Base-by-base conservation (phyloP, 495 filamentous ascomycete genomes). In the Trichocladium uniseriatum region DNA sequence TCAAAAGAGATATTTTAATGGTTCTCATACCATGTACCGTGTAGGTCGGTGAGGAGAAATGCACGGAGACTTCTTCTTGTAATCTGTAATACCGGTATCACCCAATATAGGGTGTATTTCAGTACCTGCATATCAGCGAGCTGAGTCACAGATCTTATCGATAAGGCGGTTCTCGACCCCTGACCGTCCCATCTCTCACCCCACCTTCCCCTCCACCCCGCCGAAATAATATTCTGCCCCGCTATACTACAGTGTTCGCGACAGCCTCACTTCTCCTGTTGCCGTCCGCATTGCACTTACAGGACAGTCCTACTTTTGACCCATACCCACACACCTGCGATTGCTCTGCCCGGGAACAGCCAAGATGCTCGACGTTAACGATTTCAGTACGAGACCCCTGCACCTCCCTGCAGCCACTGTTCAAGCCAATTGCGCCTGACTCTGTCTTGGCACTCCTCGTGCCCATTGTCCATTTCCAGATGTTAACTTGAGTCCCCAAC, bases 401-500 rank as follows among this genome's bases (percentile, higher is more conserved):
- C 13, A 3, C 31, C 7, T 11, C 10, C 9, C 7, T 2, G 2
- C 10, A 4, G 4, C 11, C 10, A 32, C 24, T 27, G 24, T 27
- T 32, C 5, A 11, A 11, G 31, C 39, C 43, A 21, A 39, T 34
- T 46, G 49, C 42, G 35, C 37, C 15, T 36, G 32, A 43, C 37
- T 29, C 11, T 43, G 38, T 34, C 44, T 48, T 57, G 49, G 49
- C 41, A 22, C 29, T 27, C 22, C 20, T 29, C 19, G 15, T 28
- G 6, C 11, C 9, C 1, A 2, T 11, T 20, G 9, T 32, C 11
- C 28, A 2, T 21, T 24, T 29, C n/a, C 49, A 55, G 49, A 88
- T 87, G 87, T 75, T 95, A 50, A 88, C 72, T 78, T 55, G 84
- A 87, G 59, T 89, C 89, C 69, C 81, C 10, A 46, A 38, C 46